Evolutionary conservation across 2,329 filamentous ascomycete species (phyloP).

Genomic region (Lachnellula hyalina): DNA sequence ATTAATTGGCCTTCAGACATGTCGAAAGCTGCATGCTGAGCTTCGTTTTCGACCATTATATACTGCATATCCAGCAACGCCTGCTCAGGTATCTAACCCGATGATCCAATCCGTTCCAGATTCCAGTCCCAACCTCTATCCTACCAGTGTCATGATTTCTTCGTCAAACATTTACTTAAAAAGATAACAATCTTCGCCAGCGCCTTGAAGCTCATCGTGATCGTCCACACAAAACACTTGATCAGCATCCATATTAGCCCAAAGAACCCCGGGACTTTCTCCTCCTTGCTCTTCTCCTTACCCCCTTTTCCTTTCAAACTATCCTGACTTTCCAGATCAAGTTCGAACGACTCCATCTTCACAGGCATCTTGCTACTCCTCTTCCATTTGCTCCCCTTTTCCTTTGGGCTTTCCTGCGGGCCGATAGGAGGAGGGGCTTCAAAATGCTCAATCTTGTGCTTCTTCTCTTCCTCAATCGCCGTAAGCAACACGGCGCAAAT

Average conservation of each 20-base stretch:
- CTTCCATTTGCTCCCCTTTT: constrained; percentile 15
- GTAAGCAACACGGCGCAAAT: constrained; percentile 56
- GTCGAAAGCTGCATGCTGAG: constrained; percentile 25
- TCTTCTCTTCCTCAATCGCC: constrained; percentile 51
- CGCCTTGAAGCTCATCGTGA: constrained; percentile 52
- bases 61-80: background rate
- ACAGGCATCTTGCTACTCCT: constrained; percentile 19
- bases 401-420: background rate
- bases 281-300: constrained; percentile 36
- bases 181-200: constrained; percentile 45
- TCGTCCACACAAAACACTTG: constrained; percentile 53
- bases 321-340: constrained; percentile 59
- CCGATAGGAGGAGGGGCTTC: constrained; percentile 47
- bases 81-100: background rate
- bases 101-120: background rate
- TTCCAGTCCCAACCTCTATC: background rate
- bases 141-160: constrained; percentile 33
- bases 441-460: constrained; percentile 47
- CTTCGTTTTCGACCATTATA: constrained; percentile 6
- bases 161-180: constrained; percentile 46
- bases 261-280: constrained; percentile 45
- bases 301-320: constrained; percentile 23
- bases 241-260: constrained; percentile 49
- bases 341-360: constrained; percentile 52
- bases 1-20: constrained; percentile 25